Base-by-base conservation (phyloP, 208 protist species). In the Entamoeba invadens region DNA sequence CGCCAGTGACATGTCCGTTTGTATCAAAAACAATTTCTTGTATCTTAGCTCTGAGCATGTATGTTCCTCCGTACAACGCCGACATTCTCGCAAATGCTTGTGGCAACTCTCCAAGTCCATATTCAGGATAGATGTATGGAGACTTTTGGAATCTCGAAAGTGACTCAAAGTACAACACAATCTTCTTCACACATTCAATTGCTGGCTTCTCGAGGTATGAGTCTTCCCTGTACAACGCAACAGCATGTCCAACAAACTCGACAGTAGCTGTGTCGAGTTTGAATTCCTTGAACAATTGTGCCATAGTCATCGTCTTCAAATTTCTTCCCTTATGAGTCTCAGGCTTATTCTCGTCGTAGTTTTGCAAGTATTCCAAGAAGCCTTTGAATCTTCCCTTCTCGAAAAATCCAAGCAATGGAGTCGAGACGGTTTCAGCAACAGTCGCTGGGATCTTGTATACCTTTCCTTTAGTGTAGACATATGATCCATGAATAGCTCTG, bases 81-180 rank as follows among this genome's bases (percentile, higher is more conserved):
- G 94, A 94, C 45, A 98, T 95, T 45, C 97, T 96, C 3, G 98
- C 98, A 97, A 99, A 99, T 47, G 97, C 98, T 96, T 99, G 98
- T 42, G 98, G 98, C 21, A 99, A 96, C 95, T 99, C 99, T 94
- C 99, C 99, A 44, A 99, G 97, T 94, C 99, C 99, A 96, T 99
- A 99, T 21, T 99, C 95, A 14, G 99, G 98, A 96, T 99, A 99
- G 44, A 99, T 97, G 96, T 99, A 99, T 44, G 99, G 98, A 38
- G 98, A 99, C 44, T 97, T 97, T 50, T 96, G 93, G 94, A 97
- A 98, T 91, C 95, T 93, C 4, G 93, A 95, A 45, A 99, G 97
- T n/a, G 98, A 99, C 25, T 98, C 94, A 38, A 95, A 95, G 96
- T 99, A 99, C 1, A 99, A 96, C 94, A 98, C 97, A 94, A 99